phyloP scores from a whole-genome alignment of 108 stramenopile genomes.

The Epipyxis sp. region DNA sequence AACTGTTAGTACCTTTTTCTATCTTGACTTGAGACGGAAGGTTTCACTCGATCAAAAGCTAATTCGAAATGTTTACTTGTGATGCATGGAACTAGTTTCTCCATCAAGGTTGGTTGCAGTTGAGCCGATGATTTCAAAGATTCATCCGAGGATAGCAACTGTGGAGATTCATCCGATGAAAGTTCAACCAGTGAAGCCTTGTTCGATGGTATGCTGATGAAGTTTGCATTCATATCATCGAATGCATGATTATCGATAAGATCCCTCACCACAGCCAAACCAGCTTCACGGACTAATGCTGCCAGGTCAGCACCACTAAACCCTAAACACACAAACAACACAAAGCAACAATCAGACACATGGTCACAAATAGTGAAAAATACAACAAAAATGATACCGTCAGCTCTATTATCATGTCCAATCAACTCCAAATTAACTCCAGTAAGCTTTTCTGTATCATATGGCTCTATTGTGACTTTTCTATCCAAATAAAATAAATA shows the following conservation, averaged over 20 bases:
- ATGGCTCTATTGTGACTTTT: neutral
- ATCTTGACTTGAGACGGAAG: slow-evolving; percentile 35
- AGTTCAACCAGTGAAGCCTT: neutral
- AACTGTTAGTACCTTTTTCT: neutral
- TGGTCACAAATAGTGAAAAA: no score
- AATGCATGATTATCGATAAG: no score
- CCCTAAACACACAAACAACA: slow-evolving; percentile 46
- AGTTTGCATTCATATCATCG: no score
- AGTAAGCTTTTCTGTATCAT: no score
- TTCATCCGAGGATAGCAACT: neutral
- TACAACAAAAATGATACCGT: no score
- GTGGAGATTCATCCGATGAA: slow-evolving; percentile 20
- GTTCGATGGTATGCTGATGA: no score
- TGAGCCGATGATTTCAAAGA: neutral
- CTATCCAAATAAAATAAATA: no score
- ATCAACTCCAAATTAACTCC: no score
- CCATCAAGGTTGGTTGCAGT: no score
- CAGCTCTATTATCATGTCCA: no score
- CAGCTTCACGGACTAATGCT: slow-evolving; percentile 58
- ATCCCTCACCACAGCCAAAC: slow-evolving; percentile 52
- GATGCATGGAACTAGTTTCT: neutral
- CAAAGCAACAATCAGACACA: slow-evolving; percentile 43
- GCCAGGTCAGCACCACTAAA: slow-evolving; percentile 61
- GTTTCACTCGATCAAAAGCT: slow-evolving; percentile 32
- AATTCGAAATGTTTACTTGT: slow-evolving; percentile 33